Conservation (phyloP, 2,329 filamentous ascomycete species). For the Colletotrichum sp. region DNA sequence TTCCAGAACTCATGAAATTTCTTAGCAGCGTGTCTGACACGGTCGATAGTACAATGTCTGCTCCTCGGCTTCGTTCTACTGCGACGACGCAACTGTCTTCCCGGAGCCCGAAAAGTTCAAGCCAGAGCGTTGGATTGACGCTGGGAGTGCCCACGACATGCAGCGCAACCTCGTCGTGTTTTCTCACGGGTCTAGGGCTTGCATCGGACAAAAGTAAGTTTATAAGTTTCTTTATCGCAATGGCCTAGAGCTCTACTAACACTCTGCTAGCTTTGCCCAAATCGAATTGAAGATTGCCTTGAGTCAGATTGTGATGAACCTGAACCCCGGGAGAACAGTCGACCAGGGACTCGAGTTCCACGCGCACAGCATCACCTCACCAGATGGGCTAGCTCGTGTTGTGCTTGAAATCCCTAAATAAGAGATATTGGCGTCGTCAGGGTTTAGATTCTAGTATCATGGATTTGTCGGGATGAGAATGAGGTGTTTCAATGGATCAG, state of each 20-base stretch:
- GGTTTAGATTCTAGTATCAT: too few relatives aligned
- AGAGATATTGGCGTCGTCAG: neutral
- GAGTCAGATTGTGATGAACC: neutral
- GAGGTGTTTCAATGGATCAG: neutral
- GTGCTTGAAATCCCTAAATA: neutral
- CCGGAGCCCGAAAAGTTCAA: neutral
- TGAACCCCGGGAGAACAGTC: neutral
- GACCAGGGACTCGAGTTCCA: neutral
- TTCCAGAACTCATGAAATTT: accelerated
- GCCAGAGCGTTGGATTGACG: neutral
- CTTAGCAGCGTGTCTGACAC: neutral
- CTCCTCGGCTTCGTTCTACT: neutral
- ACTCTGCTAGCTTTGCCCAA: neutral
- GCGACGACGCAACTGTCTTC: neutral
- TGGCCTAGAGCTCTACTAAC: neutral
- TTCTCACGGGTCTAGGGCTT: neutral
- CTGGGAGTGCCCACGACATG: neutral
- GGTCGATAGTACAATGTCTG: neutral
- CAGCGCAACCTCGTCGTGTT: neutral
- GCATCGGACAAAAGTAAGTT: neutral
- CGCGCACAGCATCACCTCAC: neutral
- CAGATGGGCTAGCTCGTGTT: neutral
- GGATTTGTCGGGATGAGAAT: neutral
- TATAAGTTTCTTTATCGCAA: neutral
- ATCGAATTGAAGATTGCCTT: neutral